Conservation (phyloP, 2,329 filamentous ascomycete species). For the Colletotrichum coccodes region DNA sequence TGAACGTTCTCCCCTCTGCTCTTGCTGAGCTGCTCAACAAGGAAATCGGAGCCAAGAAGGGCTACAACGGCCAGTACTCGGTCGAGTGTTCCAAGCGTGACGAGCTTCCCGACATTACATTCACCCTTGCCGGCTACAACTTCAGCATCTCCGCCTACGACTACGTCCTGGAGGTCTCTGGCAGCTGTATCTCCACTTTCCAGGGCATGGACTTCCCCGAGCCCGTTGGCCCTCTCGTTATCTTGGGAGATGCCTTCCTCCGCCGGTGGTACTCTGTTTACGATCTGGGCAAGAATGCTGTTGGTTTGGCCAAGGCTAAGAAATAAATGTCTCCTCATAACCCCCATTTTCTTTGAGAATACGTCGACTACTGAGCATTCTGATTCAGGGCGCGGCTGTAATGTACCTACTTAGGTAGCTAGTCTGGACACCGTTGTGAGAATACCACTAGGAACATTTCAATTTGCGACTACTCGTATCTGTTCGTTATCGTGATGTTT, state of each 20-base stretch:
- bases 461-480: background rate
- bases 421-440: constrained; percentile 30
- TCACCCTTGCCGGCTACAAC: constrained; percentile 89
- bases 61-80: constrained; percentile 95
- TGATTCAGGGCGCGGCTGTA: constrained; percentile 19
- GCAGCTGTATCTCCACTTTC: constrained; percentile 96
- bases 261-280: constrained; percentile 96
- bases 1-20: constrained; percentile 92
- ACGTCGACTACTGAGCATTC: constrained; percentile 1
- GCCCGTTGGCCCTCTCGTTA: constrained; percentile 90
- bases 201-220: constrained; percentile 95
- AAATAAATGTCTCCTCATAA: constrained; percentile 38
- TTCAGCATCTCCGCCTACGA: constrained; percentile 90
- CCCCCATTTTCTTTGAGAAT: constrained; percentile 12
- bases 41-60: constrained; percentile 98
- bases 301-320: constrained; percentile 90
- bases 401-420: constrained; percentile 27
- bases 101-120: constrained; percentile 88
- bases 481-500: background rate
- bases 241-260: constrained; percentile 88
- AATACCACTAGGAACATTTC: constrained; percentile 30
- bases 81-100: constrained; percentile 89
- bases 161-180: constrained; percentile 95
- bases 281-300: constrained; percentile 87
- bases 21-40: constrained; percentile 97